A percentile compares a stretch with the other conserved stretches of the same genome.
Evolutionary conservation across 1,284 basidiomycete genomes (phyloP).

Genomic region (Peniophora sp.): DNA sequence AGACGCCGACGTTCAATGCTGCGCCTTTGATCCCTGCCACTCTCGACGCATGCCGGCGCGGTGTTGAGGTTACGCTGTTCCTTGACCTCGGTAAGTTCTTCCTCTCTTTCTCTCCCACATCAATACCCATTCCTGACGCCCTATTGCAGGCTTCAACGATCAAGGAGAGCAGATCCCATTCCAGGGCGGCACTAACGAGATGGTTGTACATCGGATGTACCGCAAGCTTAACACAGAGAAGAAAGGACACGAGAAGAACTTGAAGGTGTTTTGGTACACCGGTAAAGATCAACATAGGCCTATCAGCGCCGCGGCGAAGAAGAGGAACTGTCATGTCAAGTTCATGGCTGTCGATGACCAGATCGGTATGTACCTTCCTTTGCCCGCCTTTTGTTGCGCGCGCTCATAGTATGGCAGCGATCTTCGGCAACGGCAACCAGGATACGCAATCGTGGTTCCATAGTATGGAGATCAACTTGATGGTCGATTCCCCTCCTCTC

Average conservation of each 20-base stretch:
- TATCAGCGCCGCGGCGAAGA: constrained; percentile 65
- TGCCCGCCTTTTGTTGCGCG: background rate
- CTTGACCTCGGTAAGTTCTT: constrained; percentile 43
- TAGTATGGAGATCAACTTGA: constrained; percentile 70
- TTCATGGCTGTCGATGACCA: no score
- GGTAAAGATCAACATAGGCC: constrained; percentile 68
- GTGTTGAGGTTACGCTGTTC: constrained; percentile 59
- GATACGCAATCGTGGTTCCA: constrained; percentile 78
- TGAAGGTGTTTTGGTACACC: constrained; percentile 66
- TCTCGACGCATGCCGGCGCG: constrained; percentile 58
- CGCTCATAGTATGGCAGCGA: constrained; percentile 54
- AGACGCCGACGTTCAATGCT: constrained; percentile 74
- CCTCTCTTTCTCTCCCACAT: background rate
- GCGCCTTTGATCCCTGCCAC: constrained; percentile 59
- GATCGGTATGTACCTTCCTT: background rate
- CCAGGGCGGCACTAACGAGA: constrained; percentile 78
- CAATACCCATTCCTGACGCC: background rate
- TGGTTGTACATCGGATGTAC: constrained; percentile 65
- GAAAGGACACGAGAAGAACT: constrained; percentile 31
- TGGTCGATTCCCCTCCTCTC: constrained; percentile 59
- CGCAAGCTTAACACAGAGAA: constrained; percentile 41
- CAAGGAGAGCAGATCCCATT: constrained; percentile 67
- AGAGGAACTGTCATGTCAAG: constrained; percentile 62
- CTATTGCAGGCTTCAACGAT: constrained; percentile 48
- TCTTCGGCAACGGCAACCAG: constrained; percentile 65